phyloP scores from a whole-genome alignment of 2,329 filamentous ascomycete species.

The Stemphylium beticola region DNA sequence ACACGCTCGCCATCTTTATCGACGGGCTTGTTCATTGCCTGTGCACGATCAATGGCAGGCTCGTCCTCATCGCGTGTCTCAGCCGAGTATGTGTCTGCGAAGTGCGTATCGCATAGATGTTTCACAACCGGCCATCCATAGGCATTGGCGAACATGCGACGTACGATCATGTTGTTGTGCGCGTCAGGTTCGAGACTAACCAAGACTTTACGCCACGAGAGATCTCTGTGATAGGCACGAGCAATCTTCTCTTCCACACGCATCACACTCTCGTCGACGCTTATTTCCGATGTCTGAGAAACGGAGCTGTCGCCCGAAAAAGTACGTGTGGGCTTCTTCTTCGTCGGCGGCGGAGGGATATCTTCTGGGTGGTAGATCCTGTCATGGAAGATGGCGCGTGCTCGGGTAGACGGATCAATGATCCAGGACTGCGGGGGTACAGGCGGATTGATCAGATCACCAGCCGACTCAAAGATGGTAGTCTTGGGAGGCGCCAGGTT shows the following conservation, averaged over 20 bases:
- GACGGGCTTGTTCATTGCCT: constrained; percentile 62
- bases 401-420: constrained; percentile 78
- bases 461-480: constrained; percentile 92
- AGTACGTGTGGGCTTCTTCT: constrained; percentile 43
- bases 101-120: constrained; percentile 93
- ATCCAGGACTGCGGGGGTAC: constrained; percentile 82
- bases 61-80: constrained; percentile 72
- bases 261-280: constrained; percentile 66
- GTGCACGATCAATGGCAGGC: constrained; percentile 71
- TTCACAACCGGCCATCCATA: constrained; percentile 98
- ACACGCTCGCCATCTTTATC: constrained; percentile 71
- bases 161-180: constrained; percentile 97
- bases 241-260: constrained; percentile 98
- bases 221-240: constrained; percentile 86
- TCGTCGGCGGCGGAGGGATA: constrained; percentile 78
- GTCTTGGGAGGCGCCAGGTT: constrained; percentile 82
- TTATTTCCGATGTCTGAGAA: constrained; percentile 34
- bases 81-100: constrained; percentile 74
- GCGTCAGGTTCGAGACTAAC: constrained; percentile 95
- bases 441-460: constrained; percentile 89
- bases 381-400: constrained; percentile 95
- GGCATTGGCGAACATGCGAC: constrained; percentile 95
- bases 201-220: constrained; percentile 96
- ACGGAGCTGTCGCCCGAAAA: constrained; percentile 46
- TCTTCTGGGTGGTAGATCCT: constrained; percentile 92